Percentiles rank a stretch among this genome's conserved stretches.
Evolutionary conservation across 148 eudicot species (phyloP).

Genomic region (Pouteria glomerata): DNA sequence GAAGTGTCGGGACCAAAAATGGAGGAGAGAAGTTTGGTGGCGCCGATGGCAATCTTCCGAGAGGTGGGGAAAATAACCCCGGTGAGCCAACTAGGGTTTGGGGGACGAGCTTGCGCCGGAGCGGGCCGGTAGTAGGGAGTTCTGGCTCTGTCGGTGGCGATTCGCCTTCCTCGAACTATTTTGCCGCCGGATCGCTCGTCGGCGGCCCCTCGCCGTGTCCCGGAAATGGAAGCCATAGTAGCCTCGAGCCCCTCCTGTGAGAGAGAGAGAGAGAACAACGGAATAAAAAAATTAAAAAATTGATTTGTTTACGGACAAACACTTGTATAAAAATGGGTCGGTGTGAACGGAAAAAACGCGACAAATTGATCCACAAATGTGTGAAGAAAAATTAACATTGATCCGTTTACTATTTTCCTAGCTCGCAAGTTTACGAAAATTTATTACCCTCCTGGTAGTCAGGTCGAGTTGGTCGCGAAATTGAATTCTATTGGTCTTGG

Average conservation of each 20-base stretch:
- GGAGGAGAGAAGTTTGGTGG: conserved; percentile 52
- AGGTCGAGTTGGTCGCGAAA: no score
- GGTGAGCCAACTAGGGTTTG: conserved; percentile 77
- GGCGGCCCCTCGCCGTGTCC: conserved; percentile 25
- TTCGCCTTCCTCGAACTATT: conserved; percentile 29
- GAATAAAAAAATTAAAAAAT: conserved; percentile 6
- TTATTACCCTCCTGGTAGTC: no score
- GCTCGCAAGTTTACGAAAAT: no score
- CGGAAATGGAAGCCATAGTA: conserved; percentile 33
- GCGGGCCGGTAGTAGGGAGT: conserved; percentile 65
- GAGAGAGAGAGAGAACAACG: conserved; percentile 7
- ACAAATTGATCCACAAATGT: no score
- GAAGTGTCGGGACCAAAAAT: conserved; percentile 32
- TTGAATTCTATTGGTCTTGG: no score
- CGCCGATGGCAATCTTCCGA: conserved; percentile 57
- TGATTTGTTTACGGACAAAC: no score
- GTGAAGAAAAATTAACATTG: no score
- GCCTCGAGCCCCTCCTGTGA: not conserved
- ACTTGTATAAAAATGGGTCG: no score
- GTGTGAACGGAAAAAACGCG: no score
- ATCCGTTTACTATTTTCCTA: no score
- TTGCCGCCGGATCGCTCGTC: conserved; percentile 61
- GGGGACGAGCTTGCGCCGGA: conserved; percentile 7
- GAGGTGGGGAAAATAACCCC: conserved; percentile 62
- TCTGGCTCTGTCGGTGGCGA: conserved; percentile 22